phyloP scores from a whole-genome alignment of 2,329 filamentous ascomycete genomes.

The Davidsoniella eucalypti region DNA sequence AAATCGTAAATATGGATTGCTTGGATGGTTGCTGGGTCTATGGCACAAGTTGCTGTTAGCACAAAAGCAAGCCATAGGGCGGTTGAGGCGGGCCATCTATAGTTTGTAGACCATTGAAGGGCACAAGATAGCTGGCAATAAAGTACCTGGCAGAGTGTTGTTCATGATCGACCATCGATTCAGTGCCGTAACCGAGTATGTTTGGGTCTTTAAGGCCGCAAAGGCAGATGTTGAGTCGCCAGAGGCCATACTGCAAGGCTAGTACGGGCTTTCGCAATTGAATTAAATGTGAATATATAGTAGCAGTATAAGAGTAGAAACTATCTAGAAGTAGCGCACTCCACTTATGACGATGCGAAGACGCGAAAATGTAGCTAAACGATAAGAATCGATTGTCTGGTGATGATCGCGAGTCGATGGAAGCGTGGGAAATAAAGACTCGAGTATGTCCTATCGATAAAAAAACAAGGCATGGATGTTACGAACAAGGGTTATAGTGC shows the following conservation, averaged over 20 bases:
- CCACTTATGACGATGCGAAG: no score
- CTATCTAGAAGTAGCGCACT: no score
- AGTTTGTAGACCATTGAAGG: no score
- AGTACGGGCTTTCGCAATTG: neutral
- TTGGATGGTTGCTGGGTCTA: conserved; percentile 52
- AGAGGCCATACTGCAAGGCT: conserved; percentile 4
- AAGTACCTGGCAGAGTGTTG: conserved; percentile 9
- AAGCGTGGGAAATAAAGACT: no score
- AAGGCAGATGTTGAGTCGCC: conserved; percentile 6
- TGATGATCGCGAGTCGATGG: no score
- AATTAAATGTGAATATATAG: neutral
- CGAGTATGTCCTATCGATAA: no score
- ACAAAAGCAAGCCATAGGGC: neutral
- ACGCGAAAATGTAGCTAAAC: no score
- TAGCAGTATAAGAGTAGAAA: no score
- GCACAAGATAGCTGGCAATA: neutral
- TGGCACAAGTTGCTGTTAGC: neutral
- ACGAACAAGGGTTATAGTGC: no score
- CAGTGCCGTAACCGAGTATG: conserved; percentile 9
- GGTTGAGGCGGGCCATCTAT: neutral
- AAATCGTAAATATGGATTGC: conserved; percentile 91
- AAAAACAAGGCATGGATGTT: no score
- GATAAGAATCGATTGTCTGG: no score
- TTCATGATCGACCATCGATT: conserved; percentile 11
- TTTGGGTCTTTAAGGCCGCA: conserved; percentile 10